Base-by-base conservation (phyloP, 352 stramenopile genomes). In the Peronospora destructor region DNA sequence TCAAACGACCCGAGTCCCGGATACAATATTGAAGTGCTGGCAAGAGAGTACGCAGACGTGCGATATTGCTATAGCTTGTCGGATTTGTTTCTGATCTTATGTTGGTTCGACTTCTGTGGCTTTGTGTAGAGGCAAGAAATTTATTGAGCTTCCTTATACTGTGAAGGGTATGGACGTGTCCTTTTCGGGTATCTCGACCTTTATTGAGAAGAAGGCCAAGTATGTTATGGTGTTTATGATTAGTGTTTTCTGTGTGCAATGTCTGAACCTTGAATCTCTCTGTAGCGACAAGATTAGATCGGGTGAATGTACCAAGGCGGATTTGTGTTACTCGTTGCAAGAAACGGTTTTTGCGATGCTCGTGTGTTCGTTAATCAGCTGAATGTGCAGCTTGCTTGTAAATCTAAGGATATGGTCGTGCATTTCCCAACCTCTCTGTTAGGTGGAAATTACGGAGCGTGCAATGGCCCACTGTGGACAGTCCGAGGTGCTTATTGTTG, bases 261-360 rank as follows among this genome's bases (percentile, higher is more conserved):
- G 41, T 11, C 17, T 50, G 13, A 14, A 34, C 12, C 5, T 35
- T 21, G 16, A 28, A 23, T 9, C 6, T 36, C n/a, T 30, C 4
- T 56, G 10, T 36, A 93, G 82, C 42, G 71, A 84, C 35, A 93
- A 93, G 43, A 73, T 93, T 14, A 74, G 76, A 19, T 72, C 71
- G 7, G 91, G 85, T 4, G 76, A 96, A 49, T 97, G 90, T 59
- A 98, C 94, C 12, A 87, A 88, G 44, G 95, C 84, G 13, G 96
- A 99, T 65, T 70, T 99, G 47, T 99, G 97, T 67, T 99, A 97
- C 61, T 98, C 94, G 3, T 75, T 99, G 6, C 97, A 99, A 75
- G 97, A 99, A 76, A 99, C 96, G 19, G 90, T 99, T 35, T 99
- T 99, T 79, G 96, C 97, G 14, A 99, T 99, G 97, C 83, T 99